Conservation (phyloP, 495 filamentous ascomycete genomes). For the Cercophora newfieldiana region DNA sequence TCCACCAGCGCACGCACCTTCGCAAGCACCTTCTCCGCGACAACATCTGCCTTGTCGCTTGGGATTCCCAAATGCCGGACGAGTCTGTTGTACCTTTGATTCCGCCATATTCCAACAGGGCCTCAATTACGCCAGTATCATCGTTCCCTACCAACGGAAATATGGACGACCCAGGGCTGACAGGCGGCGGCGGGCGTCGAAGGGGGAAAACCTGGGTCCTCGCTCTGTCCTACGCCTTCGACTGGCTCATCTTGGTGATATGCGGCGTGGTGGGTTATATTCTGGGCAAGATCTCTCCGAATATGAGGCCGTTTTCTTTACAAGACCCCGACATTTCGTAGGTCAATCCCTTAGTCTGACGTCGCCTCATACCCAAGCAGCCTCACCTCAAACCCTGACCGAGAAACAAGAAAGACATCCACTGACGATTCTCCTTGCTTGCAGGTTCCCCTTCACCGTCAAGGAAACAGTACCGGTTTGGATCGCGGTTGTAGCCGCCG, state of each 20-base stretch:
- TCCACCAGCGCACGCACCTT: conserved; percentile 11
- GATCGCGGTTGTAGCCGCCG: conserved; percentile 56
- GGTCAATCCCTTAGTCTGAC: conserved; percentile 18
- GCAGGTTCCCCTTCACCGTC: conserved; percentile 68
- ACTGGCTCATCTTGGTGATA: conserved; percentile 47
- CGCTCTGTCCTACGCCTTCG: conserved; percentile 45
- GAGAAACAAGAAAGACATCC: no score
- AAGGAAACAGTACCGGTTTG: conserved; percentile 70
- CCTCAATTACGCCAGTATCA: conserved; percentile 25
- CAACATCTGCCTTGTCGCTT: background rate
- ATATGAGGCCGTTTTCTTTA: conserved; percentile 55
- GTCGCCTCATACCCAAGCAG: background rate
- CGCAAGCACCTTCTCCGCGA: conserved; percentile 7
- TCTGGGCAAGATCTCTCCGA: conserved; percentile 55
- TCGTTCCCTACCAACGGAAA: conserved; percentile 20
- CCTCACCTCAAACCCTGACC: background rate
- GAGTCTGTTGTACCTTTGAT: conserved; percentile 34
- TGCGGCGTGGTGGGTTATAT: conserved; percentile 43
- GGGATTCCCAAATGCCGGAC: conserved; percentile 34
- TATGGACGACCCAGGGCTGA: conserved; percentile 28
- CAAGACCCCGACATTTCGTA: conserved; percentile 48
- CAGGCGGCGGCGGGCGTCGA: conserved; percentile 17
- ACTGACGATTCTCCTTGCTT: background rate
- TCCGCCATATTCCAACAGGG: conserved; percentile 15
- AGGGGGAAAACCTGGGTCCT: conserved; percentile 35